Evolutionary conservation across 257 asterid species (phyloP), one percentile per base, ranked within the genome.

Genomic region (Capsicum chinense): DNA sequence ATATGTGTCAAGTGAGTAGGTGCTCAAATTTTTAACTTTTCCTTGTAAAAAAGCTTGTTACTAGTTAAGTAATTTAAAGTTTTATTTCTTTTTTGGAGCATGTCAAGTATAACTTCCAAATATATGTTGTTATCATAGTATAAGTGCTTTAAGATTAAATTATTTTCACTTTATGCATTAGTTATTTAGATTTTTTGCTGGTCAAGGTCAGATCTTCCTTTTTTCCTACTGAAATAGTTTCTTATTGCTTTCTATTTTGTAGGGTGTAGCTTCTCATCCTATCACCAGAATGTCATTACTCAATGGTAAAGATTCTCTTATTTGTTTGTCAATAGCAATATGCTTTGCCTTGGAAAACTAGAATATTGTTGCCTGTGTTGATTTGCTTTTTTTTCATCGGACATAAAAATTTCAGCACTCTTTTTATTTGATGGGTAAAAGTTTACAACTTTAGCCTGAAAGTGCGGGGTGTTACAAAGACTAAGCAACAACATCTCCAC

Each of bases 231-330:
- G 16, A 47, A 73, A 47, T n/a, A 47, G 59, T 21, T 50, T 11
- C 7, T 8, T 17, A 50, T 14, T 79, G 54, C 56, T 21, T 59
- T 83, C 59, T 81, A 73, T 88, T 81, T 74, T 88, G 88, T 87
- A 90, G 92, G 84, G 90, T 82, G 79, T 90, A 14, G 90, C 91
- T 37, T 71, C 86, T 62, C 88, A 90, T 74, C 86, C 86, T 39
- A 64, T 57, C 48, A 90, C 91, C 76, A 88, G 87, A 69, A 56
- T 58, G 85, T 56, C 7, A 14, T 84, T 90, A 60, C 13, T 83
- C 33, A 39, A 68, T 67, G 91, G 92, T 88, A 88, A 70, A 35
- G 47, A 42, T 66, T 82, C 11, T 73, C n/a, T 19, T 48, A 73
- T 50, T 19, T 48, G 42, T 73, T 73, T 48, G 44, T 14, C 80